A percentile compares a stretch with the other conserved stretches of the same genome.
Evolutionary conservation across 78 protist species (phyloP).

Genomic region (Emiliania huxleyi): DNA sequence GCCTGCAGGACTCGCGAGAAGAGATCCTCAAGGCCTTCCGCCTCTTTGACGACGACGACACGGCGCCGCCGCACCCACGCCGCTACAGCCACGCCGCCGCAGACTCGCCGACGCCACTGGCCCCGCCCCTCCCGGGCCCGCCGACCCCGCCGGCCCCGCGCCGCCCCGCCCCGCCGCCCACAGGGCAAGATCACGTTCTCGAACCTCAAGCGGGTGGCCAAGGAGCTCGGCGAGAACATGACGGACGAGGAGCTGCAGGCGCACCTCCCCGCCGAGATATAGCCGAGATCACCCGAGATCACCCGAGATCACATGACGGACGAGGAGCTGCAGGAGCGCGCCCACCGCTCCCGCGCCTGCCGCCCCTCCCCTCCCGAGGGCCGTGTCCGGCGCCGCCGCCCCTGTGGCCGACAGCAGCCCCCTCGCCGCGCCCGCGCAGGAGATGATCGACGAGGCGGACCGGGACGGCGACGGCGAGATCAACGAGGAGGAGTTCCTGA

Average conservation of each 20-base stretch:
- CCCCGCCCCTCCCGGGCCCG: no score
- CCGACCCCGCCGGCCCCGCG: no score
- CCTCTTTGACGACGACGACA: slow-evolving; percentile 87
- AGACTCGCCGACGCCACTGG: no score
- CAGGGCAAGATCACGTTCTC: slow-evolving; percentile 78
- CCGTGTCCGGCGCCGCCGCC: neutral
- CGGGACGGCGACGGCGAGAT: slow-evolving; percentile 86
- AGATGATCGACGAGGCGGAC: slow-evolving; percentile 94
- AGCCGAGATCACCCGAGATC: no score
- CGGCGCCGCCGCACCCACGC: no score
- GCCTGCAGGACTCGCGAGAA: slow-evolving; percentile 43
- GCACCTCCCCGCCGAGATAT: neutral
- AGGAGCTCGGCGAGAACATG: slow-evolving; percentile 90
- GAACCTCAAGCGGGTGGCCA: slow-evolving; percentile 86
- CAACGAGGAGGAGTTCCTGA: slow-evolving; percentile 84
- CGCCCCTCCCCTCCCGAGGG: neutral
- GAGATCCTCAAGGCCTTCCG: slow-evolving; percentile 85
- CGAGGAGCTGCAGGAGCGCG: no score
- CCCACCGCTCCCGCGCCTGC: neutral
- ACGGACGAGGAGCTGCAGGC: slow-evolving; percentile 81
- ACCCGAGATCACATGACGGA: no score
- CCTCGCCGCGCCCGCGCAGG: slow-evolving; percentile 40
- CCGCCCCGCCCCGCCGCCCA: no score
- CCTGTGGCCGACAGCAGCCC: neutral
- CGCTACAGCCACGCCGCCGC: slow-evolving; percentile 83